These are phyloP conservation scores for Coemansia sp. DNA, from an alignment of 192 early-diverging fungal species.

Conservation along the genomic window DNA sequence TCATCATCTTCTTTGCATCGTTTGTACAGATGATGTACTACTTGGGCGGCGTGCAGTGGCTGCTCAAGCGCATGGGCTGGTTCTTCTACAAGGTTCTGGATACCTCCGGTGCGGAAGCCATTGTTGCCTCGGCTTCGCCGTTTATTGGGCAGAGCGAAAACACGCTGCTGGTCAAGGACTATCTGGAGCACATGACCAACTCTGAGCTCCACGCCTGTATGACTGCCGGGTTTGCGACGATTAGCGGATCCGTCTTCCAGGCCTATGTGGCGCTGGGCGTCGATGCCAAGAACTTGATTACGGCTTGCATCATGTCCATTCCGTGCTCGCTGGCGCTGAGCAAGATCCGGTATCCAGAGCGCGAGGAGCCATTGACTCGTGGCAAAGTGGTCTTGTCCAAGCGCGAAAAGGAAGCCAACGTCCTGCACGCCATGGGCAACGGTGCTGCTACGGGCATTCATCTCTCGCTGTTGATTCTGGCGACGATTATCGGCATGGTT, in stretches of 20 bases:
- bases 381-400: slow-evolving; percentile 58
- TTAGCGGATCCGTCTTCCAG: slow-evolving; percentile 79
- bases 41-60: slow-evolving; percentile 77
- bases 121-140: slow-evolving; percentile 82
- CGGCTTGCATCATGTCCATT: slow-evolving; percentile 86
- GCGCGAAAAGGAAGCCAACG: slow-evolving; percentile 65
- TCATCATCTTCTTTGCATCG: slow-evolving; percentile 84
- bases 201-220: slow-evolving; percentile 85
- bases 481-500: slow-evolving; percentile 72
- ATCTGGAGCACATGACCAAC: slow-evolving; percentile 77
- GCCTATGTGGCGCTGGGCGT: slow-evolving; percentile 74
- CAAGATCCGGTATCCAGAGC: slow-evolving; percentile 83
- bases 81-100: slow-evolving; percentile 69
- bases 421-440: slow-evolving; percentile 78
- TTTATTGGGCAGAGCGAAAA: slow-evolving; percentile 87
- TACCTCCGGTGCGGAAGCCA: slow-evolving; percentile 77
- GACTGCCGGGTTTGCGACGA: slow-evolving; percentile 86
- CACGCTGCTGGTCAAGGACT: slow-evolving; percentile 77
- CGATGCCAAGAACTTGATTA: slow-evolving; percentile 63
- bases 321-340: slow-evolving; percentile 79
- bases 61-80: slow-evolving; percentile 64
- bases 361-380: slow-evolving; percentile 67
- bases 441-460: slow-evolving; percentile 80
- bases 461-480: slow-evolving; percentile 71
- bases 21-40: slow-evolving; percentile 85